phyloP scores from a whole-genome alignment of 2,329 filamentous ascomycete genomes.

The Metarhizium guizhouense region DNA sequence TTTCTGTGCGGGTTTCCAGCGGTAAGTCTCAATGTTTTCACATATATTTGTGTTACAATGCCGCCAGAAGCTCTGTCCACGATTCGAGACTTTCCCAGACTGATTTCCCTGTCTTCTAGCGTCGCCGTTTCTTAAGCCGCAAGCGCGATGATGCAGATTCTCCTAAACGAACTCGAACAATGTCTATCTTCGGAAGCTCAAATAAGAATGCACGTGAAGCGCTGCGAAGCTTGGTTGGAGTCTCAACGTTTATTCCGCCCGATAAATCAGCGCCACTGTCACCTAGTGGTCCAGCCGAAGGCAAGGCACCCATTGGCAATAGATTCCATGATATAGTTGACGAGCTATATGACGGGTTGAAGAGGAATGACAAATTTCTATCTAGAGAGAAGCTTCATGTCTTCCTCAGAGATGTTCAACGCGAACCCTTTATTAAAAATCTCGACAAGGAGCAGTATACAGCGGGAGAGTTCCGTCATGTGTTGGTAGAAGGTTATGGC shows the following conservation, averaged over 20 bases:
- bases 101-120: constrained; percentile 5
- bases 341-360: constrained; percentile 36
- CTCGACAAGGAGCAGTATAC: constrained; percentile 33
- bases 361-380: constrained; percentile 22
- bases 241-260: constrained; percentile 18
- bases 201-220: constrained; percentile 19
- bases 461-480: constrained; percentile 40
- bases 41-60: background rate
- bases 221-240: constrained; percentile 24
- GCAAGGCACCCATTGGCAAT: constrained; percentile 34
- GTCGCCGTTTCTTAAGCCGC: constrained; percentile 11
- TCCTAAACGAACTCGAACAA: constrained; percentile 24
- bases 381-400: constrained; percentile 29
- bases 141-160: constrained; percentile 8
- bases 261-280: constrained; percentile 17
- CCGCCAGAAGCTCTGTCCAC: background rate
- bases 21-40: constrained; percentile 10
- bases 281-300: constrained; percentile 11
- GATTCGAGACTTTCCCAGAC: background rate
- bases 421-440: constrained; percentile 25
- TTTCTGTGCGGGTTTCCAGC: constrained; percentile 14
- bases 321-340: constrained; percentile 39
- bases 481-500: constrained; percentile 34
- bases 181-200: constrained; percentile 30
- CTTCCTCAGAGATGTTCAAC: constrained; percentile 44